Evolutionary conservation across 257 asterid genomes (phyloP).

Genomic region (Solanum pennellii): DNA sequence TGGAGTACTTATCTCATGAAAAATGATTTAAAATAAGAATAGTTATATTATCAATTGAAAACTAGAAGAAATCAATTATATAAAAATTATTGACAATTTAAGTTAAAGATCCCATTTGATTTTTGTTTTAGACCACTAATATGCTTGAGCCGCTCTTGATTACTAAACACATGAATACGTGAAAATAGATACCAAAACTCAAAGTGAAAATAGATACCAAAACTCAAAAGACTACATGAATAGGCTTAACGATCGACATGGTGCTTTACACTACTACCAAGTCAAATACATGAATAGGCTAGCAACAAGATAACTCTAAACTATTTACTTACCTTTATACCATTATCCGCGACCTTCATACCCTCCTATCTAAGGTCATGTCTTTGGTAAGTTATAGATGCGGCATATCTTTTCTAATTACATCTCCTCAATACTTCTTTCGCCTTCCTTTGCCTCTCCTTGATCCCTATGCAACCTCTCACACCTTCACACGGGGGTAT

Average conservation of each 20-base stretch:
- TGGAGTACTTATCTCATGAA: no score
- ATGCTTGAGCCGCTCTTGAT: neutral
- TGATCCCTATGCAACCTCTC: neutral
- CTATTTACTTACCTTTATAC: neutral
- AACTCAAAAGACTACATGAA: neutral
- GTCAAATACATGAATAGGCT: neutral
- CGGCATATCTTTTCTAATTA: no score
- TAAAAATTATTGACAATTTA: no score
- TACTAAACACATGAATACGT: neutral
- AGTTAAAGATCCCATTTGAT: no score
- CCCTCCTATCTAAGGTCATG: neutral
- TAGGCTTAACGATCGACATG: neutral
- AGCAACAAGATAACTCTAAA: neutral
- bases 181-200: neutral
- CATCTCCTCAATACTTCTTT: neutral
- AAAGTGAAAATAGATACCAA: neutral
- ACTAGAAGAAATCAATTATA: no score
- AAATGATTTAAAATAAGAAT: no score
- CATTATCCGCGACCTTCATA: neutral
- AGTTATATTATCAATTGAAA: no score
- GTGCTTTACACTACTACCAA: neutral
- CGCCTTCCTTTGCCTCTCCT: neutral
- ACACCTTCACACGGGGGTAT: neutral
- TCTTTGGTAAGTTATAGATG: neutral
- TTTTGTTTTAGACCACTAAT: no score